Base-by-base conservation (phyloP, 805 yeast species). In the Pichia cephalocereana region DNA sequence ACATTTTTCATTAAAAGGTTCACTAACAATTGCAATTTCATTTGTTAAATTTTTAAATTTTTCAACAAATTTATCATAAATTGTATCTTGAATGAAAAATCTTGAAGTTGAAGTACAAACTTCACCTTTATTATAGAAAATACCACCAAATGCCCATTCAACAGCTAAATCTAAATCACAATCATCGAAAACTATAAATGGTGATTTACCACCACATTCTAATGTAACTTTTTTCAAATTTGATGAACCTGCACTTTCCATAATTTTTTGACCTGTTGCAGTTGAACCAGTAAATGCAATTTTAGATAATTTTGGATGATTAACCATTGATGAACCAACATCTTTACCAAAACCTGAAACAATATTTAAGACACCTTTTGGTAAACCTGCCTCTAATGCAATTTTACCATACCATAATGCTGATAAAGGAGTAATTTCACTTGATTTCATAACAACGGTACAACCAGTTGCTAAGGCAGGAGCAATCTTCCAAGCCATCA, bases 261-360 rank as follows among this genome's bases (percentile, higher is more conserved):
- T 83, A 54, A 84, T 80, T 59, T 67, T 70, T 63, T 79, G 79
- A 65, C 93, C 93, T 48, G 83, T 75, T 46, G 76, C 77, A 38
- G 91, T 84, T 28, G 91, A 83, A 57, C 93, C 93, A 44, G 93
- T 84, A 69, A 84, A 84, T 5, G 90, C 87, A 58, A 83, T 72
- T 67, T 84, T 84, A 61, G 79, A 77, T 54, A 84, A 75, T 55
- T 70, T 75, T 52, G 79, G 80, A 65, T 84, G 90, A 51, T 71
- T 69, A 43, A 84, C 72, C 54, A 84, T 74, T 41, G 83, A 79
- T 48, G 76, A 72, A 65, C 93, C 93, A 53, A 83, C 81, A 56
- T 74, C 75, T 55, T 75, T 70, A 60, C 91, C 93, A 48, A 76
- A 76, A 49, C 91, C 91, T 55, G 86, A 78, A 32, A 84, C 69